Conservation (phyloP, 139 green algal species). For the Chlamydomonas sp. region DNA sequence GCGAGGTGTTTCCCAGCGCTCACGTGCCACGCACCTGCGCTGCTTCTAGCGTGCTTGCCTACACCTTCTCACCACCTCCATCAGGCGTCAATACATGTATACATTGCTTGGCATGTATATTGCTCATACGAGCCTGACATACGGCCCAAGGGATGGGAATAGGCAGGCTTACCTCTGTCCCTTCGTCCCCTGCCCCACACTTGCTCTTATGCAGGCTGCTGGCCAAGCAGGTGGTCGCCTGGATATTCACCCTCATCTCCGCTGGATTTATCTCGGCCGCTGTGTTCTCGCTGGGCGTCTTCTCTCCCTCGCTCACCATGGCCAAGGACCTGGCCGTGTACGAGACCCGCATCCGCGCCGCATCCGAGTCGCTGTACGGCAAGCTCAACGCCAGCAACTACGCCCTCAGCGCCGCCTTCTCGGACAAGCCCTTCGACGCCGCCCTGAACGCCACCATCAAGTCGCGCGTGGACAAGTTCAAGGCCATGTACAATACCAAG, state of each 20-base stretch:
- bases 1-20: no score
- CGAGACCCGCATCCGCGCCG: neutral
- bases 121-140: no score
- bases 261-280: slow-evolving; percentile 10
- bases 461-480: neutral
- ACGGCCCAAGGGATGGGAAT: no score
- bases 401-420: neutral
- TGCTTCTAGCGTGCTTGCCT: no score
- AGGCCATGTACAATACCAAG: slow-evolving; percentile 1
- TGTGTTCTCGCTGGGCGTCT: slow-evolving; percentile 26
- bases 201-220: neutral
- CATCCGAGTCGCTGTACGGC: neutral
- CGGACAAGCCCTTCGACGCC: neutral
- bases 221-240: neutral
- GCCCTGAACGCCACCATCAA: slow-evolving; percentile 1
- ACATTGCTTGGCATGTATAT: no score
- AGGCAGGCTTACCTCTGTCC: no score
- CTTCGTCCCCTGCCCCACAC: no score
- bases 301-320: neutral
- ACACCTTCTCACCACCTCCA: no score
- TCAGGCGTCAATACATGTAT: no score
- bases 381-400: slow-evolving; percentile 4
- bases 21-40: no score
- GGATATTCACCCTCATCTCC: slow-evolving; percentile 34
- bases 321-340: neutral